Conservation (phyloP, 495 filamentous ascomycete species). For the Aspergillus sclerotioniger region DNA sequence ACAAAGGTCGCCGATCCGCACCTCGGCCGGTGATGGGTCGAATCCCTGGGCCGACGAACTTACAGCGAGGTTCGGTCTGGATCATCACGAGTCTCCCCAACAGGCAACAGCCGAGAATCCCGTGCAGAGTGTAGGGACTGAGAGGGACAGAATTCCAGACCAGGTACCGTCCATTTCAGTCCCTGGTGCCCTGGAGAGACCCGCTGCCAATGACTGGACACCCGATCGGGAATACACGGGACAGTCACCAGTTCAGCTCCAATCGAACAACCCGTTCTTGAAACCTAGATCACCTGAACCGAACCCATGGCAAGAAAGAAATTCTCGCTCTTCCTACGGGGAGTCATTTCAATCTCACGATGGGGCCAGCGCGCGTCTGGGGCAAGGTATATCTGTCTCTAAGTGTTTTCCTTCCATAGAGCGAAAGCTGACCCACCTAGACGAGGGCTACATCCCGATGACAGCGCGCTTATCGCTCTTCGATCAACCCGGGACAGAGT, state of each 20-base stretch:
- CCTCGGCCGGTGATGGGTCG: conserved; percentile 28
- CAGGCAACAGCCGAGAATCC: conserved; percentile 7
- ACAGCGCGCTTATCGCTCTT: conserved; percentile 44
- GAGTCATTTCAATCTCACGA: conserved; percentile 20
- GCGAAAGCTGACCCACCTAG: conserved; percentile 18
- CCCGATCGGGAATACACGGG: conserved; percentile 27
- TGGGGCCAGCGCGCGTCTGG: conserved; percentile 28
- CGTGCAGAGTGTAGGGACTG: conserved; percentile 6
- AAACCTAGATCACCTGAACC: conserved; percentile 27
- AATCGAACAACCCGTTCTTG: conserved; percentile 47
- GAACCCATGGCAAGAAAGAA: conserved; percentile 28
- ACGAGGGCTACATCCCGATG: conserved; percentile 48
- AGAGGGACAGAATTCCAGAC: conserved; percentile 14
- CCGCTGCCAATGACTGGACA: conserved; percentile 27
- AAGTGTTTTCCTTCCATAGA: not conserved
- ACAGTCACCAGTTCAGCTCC: conserved; percentile 29
- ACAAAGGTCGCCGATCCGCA: conserved; percentile 40
- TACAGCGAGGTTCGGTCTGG: conserved; percentile 23
- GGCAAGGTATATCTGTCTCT: conserved; percentile 31
- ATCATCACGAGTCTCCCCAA: not conserved
- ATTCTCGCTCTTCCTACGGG: conserved; percentile 24
- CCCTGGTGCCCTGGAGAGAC: conserved; percentile 25
- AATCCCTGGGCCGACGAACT: conserved; percentile 38
- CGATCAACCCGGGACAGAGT: conserved; percentile 29
- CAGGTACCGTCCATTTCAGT: conserved; percentile 28